Conservation (phyloP, 108 stramenopile genomes). For the Cylindrotheca fusiformis region DNA sequence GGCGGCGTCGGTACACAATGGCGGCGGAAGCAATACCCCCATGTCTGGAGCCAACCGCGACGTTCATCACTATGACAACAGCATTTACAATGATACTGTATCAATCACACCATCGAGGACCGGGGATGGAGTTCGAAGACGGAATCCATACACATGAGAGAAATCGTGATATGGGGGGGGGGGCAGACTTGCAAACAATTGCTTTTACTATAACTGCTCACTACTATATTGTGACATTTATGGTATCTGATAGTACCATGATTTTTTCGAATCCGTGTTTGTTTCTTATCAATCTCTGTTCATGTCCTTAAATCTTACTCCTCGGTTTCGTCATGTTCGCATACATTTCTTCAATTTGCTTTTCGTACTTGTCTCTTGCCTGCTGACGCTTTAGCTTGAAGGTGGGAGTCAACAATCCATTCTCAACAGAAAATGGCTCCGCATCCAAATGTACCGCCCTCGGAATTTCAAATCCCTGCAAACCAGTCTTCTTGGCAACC, state of each 20-base stretch:
- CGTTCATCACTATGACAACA: conserved; percentile 9
- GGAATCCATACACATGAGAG: conserved; percentile 45
- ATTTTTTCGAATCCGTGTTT: too few species aligned
- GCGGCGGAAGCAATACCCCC: not conserved
- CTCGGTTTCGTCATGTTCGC: conserved; percentile 33
- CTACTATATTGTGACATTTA: not conserved
- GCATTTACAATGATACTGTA: conserved; percentile 2
- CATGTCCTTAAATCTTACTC: conserved; percentile 62
- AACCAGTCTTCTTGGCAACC: conserved; percentile 62
- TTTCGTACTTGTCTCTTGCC: conserved; percentile 70
- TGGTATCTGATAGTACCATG: too few species aligned
- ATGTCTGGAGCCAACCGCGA: not conserved
- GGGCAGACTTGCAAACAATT: too few species aligned
- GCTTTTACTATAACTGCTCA: not conserved
- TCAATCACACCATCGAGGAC: conserved; percentile 40
- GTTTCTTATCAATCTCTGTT: too few species aligned
- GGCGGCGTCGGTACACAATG: not conserved
- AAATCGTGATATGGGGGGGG: too few species aligned
- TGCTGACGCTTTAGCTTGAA: conserved; percentile 93
- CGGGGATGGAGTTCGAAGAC: conserved; percentile 39
- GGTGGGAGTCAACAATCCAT: conserved; percentile 91
- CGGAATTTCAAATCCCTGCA: conserved; percentile 92
- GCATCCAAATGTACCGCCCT: conserved; percentile 80
- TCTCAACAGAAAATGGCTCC: conserved; percentile 74
- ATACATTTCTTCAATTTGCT: conserved; percentile 86